Base-by-base conservation (phyloP, 1,139 yeast species). In the Komagataea norvegica region DNA sequence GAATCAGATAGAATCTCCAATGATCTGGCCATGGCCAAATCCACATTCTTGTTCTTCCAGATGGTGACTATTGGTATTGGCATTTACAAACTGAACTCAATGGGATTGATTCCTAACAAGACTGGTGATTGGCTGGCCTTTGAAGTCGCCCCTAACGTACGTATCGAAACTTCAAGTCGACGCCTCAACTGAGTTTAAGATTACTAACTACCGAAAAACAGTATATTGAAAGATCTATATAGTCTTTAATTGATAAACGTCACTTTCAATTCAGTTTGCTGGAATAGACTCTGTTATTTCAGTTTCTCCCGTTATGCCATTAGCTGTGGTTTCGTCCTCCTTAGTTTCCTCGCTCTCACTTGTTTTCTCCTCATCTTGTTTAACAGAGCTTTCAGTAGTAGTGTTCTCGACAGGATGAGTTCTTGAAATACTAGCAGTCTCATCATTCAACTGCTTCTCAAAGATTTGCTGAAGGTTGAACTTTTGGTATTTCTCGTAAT, bases 41-140 rank as follows among this genome's bases (percentile, higher is more conserved):
- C 64, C 1, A 63, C 70, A n/a, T 77, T 60, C 47, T 47, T 86
- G 6, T 44, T 74, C 17, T 77, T 84, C 47, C 91, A 86, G 48
- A 41, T 81, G 34, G 72, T 74, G 14, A 72, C 81, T 36, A 68
- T 89, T 65, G 74, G 68, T 5, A 77, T 88, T 28, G 98, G 97
- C 5, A 56, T 88, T 15, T 88, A 88, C 75, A 91, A 91, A 60
- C 63, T 91, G 47, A 79, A 85, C 51, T 67, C 72, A 21, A 87
- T 91, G 96, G 97, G 97, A 0, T 67, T 91, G 47, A 76, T 91
- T 44, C 98, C 98, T 18, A 86, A 83, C 51, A 79, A 79, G 28
- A 73, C 73, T 35, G 82, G 95, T 45, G 98, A 91, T 55, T 91
- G 97, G 97, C 65, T 91, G 23, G 79, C 89, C 3, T 89, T 95